Percentiles rank a stretch among this genome's conserved stretches.
These are phyloP conservation scores for Diaporthe aspalathi DNA, from an alignment of 2,329 filamentous ascomycete species.

Conservation along the genomic window DNA sequence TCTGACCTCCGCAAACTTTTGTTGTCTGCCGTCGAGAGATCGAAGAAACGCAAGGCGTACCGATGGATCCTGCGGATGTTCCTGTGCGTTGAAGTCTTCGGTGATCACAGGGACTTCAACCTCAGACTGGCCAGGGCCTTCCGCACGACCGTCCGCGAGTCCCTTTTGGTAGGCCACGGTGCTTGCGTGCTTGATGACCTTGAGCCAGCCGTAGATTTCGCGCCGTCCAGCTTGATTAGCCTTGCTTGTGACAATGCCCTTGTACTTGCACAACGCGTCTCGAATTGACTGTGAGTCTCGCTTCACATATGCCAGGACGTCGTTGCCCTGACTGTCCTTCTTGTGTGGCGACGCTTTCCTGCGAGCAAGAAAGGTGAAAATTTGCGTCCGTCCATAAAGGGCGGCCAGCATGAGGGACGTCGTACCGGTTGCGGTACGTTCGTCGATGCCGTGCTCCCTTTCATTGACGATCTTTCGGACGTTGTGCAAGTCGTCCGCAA, in stretches of 20 bases:
- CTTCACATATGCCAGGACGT: neutral
- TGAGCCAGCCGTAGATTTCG: neutral
- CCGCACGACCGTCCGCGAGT: too few relatives aligned
- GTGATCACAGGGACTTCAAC: neutral
- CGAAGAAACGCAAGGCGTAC: neutral
- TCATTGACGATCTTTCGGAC: neutral
- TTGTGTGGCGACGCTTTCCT: neutral
- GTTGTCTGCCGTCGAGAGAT: neutral
- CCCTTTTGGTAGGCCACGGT: neutral
- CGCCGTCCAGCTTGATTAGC: neutral
- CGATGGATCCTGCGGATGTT: neutral
- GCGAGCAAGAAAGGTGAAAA: neutral
- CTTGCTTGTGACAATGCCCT: fast-evolving
- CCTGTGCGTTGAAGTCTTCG: neutral
- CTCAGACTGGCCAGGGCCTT: neutral
- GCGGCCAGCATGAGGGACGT: conserved; percentile 16
- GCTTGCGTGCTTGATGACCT: neutral
- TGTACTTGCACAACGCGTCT: neutral
- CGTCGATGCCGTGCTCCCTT: neutral
- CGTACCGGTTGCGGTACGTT: neutral
- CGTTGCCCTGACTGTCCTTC: neutral
- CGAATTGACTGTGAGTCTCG: too few relatives aligned
- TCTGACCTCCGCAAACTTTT: neutral
- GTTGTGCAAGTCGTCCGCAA: neutral
- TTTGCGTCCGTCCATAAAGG: neutral